Percentiles rank a stretch among this genome's conserved stretches.
These are phyloP conservation scores for Quercus suber DNA, from an alignment of 306 rosid genomes.

Conservation along the genomic window DNA sequence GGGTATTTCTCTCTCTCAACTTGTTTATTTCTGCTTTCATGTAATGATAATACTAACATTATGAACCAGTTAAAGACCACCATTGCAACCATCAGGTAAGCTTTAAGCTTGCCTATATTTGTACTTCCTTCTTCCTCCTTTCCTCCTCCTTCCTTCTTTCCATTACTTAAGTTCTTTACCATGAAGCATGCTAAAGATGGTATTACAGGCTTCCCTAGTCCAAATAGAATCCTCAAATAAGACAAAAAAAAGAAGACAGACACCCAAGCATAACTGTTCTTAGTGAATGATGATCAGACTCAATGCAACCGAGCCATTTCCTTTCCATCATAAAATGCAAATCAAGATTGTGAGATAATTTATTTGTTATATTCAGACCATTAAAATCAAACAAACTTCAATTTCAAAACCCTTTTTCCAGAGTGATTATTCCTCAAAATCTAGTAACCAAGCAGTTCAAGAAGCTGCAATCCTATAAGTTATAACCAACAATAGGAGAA, in stretches of 20 bases:
- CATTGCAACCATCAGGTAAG: neutral
- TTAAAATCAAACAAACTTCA: neutral
- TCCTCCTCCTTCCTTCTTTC: neutral
- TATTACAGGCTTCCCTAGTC: neutral
- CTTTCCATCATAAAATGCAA: neutral
- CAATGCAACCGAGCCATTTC: neutral
- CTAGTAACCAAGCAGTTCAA: slow-evolving; percentile 1
- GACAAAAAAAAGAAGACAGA: neutral
- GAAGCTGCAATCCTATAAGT: neutral
- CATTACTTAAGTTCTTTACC: neutral
- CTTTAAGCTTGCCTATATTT: neutral
- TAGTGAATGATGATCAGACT: neutral
- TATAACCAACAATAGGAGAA: neutral
- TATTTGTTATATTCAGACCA: neutral
- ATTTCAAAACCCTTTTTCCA: neutral
- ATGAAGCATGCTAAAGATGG: neutral
- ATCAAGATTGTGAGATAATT: neutral
- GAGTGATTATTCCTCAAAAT: neutral
- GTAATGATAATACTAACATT: neutral
- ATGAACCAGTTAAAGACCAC: neutral
- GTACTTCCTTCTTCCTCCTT: neutral
- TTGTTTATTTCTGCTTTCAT: neutral
- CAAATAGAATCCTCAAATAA: neutral
- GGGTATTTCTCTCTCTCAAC: neutral
- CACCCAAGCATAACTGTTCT: neutral